Base-by-base conservation (phyloP, 768 basidiomycete species). In the Vararia minispora region DNA sequence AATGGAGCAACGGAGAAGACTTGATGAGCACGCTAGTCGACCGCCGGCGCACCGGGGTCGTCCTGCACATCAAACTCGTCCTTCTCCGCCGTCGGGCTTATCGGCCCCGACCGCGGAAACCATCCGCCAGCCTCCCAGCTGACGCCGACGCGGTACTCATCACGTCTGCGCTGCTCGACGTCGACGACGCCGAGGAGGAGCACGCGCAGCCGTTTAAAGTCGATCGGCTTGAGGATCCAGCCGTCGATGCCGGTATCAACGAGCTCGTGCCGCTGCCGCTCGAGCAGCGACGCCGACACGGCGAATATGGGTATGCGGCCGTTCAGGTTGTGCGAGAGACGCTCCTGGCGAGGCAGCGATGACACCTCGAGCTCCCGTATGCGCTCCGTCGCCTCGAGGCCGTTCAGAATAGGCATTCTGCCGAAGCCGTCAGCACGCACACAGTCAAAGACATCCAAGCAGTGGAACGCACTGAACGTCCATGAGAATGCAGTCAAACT, bases 211-310 rank as follows among this genome's bases (percentile, higher is more conserved):
- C 85, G 65, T 44, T 73, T 71, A 57, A 84, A 87, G 53, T 86
- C 77, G 46, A 88, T 76, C 0, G 85, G 87, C 57, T 88, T 88
- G 44, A 88, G 60, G 13, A 86, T 72, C 83, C 83, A 90, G 4
- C 85, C 86, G 52, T 86, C 82, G 53, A 86, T 69, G 28, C 83
- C 76, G 32, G 64, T 56, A 10, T 61, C 52, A 6, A 61, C 56
- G 36, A 86, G 57, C 38, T 77, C 68, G 1, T 64, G 56, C 3
- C 73, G 65, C 49, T 81, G 74, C 13, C 57, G 58, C 46, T 80
- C 78, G 26, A 59, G 53, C 7, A 87, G 61, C 10, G 81, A 83
- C 1, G 84, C 84, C 2, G 81, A 83, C 12, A 90, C 84, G 21
- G 82, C 86, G 44, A 90, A 78, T 36, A 88, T 81, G 5, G 84